Evolutionary conservation across 2,329 filamentous ascomycete species (phyloP), one percentile per base, ranked within the genome.

Genomic region (Eutypella sp.): DNA sequence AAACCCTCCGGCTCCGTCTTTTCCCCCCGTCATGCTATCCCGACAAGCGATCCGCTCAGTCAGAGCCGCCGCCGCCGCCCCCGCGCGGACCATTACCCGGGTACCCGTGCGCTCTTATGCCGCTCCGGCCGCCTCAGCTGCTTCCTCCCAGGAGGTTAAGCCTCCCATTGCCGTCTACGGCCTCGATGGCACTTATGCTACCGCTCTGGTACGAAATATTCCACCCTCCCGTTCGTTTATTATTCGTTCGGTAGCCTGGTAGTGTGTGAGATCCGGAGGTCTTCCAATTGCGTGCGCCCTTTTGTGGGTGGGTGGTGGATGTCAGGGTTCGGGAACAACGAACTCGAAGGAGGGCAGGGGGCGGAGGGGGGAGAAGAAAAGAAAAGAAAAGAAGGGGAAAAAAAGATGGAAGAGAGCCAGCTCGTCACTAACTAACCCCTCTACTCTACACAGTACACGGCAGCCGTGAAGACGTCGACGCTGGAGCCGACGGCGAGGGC

Each of bases 181-280:
- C 62, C 76, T 99, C 67, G 93, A 97, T 73, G 93, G 93, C 72
- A 97, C 92, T 68, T 99, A 99, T 76, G 93, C 93, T 69, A 90
- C 86, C 75, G 93, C 93, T 76, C 81, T 99, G 84, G 93, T 99
- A 92, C 70, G 89, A 51, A 19, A 8, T 23, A 47, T 40, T 69
- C 48, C 34, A 47, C 46, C 46, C 16, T n/a, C n/a, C n/a, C 34
- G 15, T 23, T 40, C 44, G 20, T n/a, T 23, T 0, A 24, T 36
- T n/a, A 2, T 19, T 31, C 10, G 19, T 25, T 4, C 22, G n/a
- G 25, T 9, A 3, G 16, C 4, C 15, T 5, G n/a, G 34, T 36
- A n/a, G n/a, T n/a, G n/a, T n/a, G n/a, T n/a, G n/a, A n/a, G n/a
- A n/a, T n/a, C n/a, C n/a, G n/a, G n/a, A n/a, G n/a, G n/a, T n/a